Percentiles rank a stretch among this genome's conserved stretches.
phyloP scores from a whole-genome alignment of 164 flowering plant genomes.

The Malania oleifera region DNA sequence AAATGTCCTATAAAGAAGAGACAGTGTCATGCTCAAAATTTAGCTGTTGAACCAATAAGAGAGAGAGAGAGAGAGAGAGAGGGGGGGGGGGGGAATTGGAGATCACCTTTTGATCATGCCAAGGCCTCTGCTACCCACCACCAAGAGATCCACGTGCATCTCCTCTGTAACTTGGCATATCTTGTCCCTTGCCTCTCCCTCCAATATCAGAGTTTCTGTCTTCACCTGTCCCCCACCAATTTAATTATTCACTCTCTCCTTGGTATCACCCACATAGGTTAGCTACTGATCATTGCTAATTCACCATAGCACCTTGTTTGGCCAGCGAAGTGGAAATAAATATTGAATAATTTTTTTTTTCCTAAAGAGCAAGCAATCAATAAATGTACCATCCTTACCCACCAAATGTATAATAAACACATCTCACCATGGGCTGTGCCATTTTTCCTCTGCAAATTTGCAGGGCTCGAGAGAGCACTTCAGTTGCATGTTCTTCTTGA shows the following conservation, averaged over 20 bases:
- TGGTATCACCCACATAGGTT: no score
- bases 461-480: slow-evolving; percentile 29
- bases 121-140: slow-evolving; percentile 50
- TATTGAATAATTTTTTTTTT: no score
- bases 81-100: not conserved
- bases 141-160: slow-evolving; percentile 41
- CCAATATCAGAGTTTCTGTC: slow-evolving; percentile 31
- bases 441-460: slow-evolving; percentile 30
- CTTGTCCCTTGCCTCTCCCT: slow-evolving; percentile 49
- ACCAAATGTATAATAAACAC: not conserved
- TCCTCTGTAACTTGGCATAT: slow-evolving; percentile 40
- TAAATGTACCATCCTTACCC: no score
- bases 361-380: no score
- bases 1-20: slow-evolving; percentile 32
- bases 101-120: slow-evolving; percentile 45
- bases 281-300: no score
- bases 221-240: slow-evolving; percentile 36
- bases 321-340: no score
- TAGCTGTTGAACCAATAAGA: not conserved
- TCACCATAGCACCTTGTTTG: no score
- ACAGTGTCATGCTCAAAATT: not conserved
- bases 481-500: slow-evolving; percentile 32
- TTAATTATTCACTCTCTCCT: no score
- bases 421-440: slow-evolving; percentile 12
- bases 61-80: no score